Evolutionary conservation across 495 filamentous ascomycete genomes (phyloP).

Genomic region (Aspergillus baeticus): DNA sequence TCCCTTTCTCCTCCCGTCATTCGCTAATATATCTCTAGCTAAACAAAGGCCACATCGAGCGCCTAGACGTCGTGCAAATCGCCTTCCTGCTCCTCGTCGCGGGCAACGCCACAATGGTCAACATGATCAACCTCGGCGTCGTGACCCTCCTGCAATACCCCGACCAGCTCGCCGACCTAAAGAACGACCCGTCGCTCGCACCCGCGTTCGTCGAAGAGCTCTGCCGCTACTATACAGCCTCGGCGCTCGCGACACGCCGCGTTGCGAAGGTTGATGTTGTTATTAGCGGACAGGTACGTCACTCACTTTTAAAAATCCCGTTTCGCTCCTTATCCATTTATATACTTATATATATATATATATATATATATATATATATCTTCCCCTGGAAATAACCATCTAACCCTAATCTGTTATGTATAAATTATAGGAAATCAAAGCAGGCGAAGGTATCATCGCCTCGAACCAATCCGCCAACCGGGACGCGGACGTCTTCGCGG

Average conservation of each 20-base stretch:
- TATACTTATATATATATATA: no score
- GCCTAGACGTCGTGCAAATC: slow-evolving; percentile 4
- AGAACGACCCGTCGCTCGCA: not conserved
- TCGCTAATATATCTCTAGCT: not conserved
- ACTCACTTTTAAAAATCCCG: not conserved
- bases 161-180: not conserved
- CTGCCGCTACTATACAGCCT: slow-evolving; percentile 2
- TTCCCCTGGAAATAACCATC: no score
- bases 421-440: not conserved
- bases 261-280: slow-evolving; percentile 4
- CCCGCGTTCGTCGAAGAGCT: slow-evolving; percentile 5
- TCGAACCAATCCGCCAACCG: slow-evolving; percentile 5
- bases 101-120: slow-evolving; percentile 1
- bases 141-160: slow-evolving; percentile 2
- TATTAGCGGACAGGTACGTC: not conserved
- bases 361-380: no score
- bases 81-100: slow-evolving; percentile 2
- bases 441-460: slow-evolving; percentile 7
- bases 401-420: not conserved
- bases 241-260: not conserved
- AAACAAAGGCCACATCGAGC: not conserved
- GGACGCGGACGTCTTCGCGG: slow-evolving; percentile 2
- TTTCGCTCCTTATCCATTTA: no score
- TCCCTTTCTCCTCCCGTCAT: no score
- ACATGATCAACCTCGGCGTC: slow-evolving; percentile 5